Base-by-base conservation (phyloP, 768 basidiomycete species). In the Rhodotorula paludigena region DNA sequence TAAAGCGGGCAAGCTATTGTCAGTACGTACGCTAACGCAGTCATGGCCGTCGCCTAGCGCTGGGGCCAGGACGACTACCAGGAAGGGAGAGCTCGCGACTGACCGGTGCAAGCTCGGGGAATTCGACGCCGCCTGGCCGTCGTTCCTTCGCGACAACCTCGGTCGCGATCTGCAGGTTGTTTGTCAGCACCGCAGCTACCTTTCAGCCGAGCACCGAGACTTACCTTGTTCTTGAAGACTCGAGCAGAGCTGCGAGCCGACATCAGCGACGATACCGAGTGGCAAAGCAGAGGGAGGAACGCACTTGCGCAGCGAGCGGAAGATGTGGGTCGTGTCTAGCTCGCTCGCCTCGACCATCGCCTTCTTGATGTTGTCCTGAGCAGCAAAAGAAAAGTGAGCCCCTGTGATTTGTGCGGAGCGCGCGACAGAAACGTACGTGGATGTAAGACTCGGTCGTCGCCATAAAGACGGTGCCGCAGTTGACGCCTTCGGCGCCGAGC, bases 401-500 rank as follows among this genome's bases (percentile, higher is more conserved):
- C n/a, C n/a, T n/a, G n/a, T n/a, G n/a, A n/a, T n/a, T n/a, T n/a
- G n/a, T n/a, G n/a, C n/a, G n/a, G n/a, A n/a, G n/a, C n/a, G n/a
- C n/a, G n/a, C n/a, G n/a, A n/a, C n/a, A 33, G 38, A n/a, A n/a
- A 16, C 32, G n/a, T n/a, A n/a, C n/a, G 21, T 45, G 65, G 18
- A 74, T 78, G 55, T 75, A 86, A 85, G 86, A 85, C 78, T 96
- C 92, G 18, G 86, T 84, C 2, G 91, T 93, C 77, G 88, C 89
- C 89, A 94, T 88, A 81, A 96, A 93, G 10, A 91, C 85, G 15
- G 92, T 92, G 20, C 89, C 92, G 88, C 92, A 89, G 75, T 92
- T 94, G 20, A 88, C 82, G 51, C 91, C 92, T n/a, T 35, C n/a
- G 7, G 61, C 30, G 14, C 91, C 92, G 5, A 94, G 81, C 6